These are phyloP conservation scores for Ambrosia trifida DNA, from an alignment of 129 eudicot genomes.

Conservation along the genomic window DNA sequence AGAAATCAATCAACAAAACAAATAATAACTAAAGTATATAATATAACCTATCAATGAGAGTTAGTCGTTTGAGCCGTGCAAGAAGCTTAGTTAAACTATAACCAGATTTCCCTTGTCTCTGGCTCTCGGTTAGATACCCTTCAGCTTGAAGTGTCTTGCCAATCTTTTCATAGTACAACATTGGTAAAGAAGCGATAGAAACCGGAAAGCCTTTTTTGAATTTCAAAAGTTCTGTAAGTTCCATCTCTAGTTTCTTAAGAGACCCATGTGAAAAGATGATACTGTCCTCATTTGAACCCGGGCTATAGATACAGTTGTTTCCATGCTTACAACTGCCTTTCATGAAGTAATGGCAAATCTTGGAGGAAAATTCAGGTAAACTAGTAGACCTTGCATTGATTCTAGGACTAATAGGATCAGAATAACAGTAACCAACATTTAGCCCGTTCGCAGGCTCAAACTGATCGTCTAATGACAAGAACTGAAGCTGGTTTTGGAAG, in stretches of 20 bases:
- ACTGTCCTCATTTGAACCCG: conserved; percentile 38
- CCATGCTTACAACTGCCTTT: conserved; percentile 65
- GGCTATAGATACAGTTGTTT: conserved; percentile 38
- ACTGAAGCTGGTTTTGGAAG: conserved; percentile 44
- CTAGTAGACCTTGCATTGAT: conserved; percentile 41
- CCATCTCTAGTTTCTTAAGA: conserved; percentile 61
- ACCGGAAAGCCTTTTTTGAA: conserved; percentile 57
- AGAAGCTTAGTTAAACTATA: conserved; percentile 92
- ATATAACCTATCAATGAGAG: conserved; percentile 70
- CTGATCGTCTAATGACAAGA: conserved; percentile 45
- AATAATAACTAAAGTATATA: not conserved
- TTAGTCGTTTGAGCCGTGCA: conserved; percentile 66
- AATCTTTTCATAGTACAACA: conserved; percentile 51
- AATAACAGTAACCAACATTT: conserved; percentile 32
- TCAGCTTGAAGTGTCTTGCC: conserved; percentile 70
- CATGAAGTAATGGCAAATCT: conserved; percentile 55
- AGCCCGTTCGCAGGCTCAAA: conserved; percentile 33
- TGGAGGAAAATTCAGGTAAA: conserved; percentile 45
- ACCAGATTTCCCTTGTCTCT: conserved; percentile 90
- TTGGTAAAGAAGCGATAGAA: conserved; percentile 59
- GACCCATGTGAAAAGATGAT: conserved; percentile 43
- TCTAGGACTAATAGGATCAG: conserved; percentile 43
- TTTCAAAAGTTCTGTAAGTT: conserved; percentile 55
- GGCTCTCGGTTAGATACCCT: conserved; percentile 93
- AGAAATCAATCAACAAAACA: not conserved